Base-by-base conservation (phyloP, 169 alveolate species). In the Eimeria praecox region DNA sequence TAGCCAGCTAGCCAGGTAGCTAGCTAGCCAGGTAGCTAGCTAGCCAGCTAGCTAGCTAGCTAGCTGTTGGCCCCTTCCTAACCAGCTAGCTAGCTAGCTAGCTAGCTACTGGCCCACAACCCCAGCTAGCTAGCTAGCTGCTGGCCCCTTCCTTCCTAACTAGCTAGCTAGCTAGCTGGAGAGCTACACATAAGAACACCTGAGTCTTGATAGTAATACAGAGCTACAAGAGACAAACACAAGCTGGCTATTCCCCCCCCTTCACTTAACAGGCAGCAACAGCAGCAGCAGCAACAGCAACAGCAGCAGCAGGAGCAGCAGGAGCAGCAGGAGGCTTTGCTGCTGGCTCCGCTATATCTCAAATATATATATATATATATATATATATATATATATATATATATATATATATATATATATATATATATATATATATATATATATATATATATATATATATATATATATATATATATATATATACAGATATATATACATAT, bases 281-380 rank as follows among this genome's bases (percentile, higher is more conserved):
- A 6, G 78, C 78, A 10, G 30, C 78, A 30, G 78, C 78, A 30
- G 78, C 82, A 33, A 44, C 82, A 27, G 82, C 82, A 71, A 44
- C 82, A 20, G 66, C 66, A 56, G 66, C 66, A 20, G 66, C 66
- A 56, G 66, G n/a, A 56, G 66, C 66, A 56, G 66, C 27, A 5
- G 66, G n/a, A 56, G 24, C 66, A 56, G 27, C 66, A 9, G 66
- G n/a, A 9, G 66, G n/a, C 3, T 5, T 27, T 20, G 18, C 27
- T 56, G 66, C 66, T 56, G 66, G 66, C 66, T 16, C n/a, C n/a
- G n/a, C n/a, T n/a, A n/a, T n/a, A n/a, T n/a, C n/a, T n/a, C n/a
- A n/a, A n/a, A n/a, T n/a, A n/a, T n/a, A n/a, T n/a, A n/a, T n/a
- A n/a, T n/a, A n/a, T n/a, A n/a, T n/a, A n/a, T n/a, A n/a, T n/a